Evolutionary conservation across 306 rosid species (phyloP).

Genomic region (Urtica urens): DNA sequence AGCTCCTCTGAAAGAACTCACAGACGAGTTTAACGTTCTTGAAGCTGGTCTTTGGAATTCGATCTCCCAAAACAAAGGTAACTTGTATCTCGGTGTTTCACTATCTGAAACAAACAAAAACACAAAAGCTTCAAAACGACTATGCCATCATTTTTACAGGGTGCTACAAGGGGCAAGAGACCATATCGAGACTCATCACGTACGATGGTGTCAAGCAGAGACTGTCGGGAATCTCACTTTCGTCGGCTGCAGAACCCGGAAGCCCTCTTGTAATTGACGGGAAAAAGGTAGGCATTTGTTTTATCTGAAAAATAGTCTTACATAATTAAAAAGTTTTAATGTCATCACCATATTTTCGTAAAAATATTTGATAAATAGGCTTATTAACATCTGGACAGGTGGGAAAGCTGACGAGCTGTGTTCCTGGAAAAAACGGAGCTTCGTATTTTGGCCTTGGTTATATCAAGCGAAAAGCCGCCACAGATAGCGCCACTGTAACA

Average conservation of each 20-base stretch:
- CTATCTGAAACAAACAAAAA: constrained; percentile 6
- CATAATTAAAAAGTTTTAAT: too few species aligned
- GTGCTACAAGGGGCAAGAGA: constrained; percentile 96
- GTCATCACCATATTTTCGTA: too few species aligned
- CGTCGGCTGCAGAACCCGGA: constrained; percentile 71
- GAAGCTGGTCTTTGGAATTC: constrained; percentile 94
- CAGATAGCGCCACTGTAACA: constrained; percentile 43
- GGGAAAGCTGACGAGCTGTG: constrained; percentile 76
- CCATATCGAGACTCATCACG: constrained; percentile 81
- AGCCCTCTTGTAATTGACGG: constrained; percentile 56
- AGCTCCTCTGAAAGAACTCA: constrained; percentile 79
- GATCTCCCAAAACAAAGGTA: constrained; percentile 70
- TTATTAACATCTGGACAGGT: constrained; percentile 49
- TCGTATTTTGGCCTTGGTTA: constrained; percentile 76
- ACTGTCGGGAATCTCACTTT: constrained; percentile 77
- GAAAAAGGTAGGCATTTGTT: constrained; percentile 39
- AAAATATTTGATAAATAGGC: too few species aligned
- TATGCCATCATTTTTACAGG: constrained; percentile 39
- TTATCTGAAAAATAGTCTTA: too few species aligned
- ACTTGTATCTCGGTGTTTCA: constrained; percentile 12
- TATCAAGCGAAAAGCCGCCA: constrained; percentile 67
- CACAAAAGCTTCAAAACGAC: constrained; percentile 2
- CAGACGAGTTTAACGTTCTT: constrained; percentile 78
- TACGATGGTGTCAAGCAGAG: constrained; percentile 87
- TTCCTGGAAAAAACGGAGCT: constrained; percentile 53